Base-by-base conservation (phyloP, 2,329 filamentous ascomycete genomes). In the Cladorrhinum sp. region DNA sequence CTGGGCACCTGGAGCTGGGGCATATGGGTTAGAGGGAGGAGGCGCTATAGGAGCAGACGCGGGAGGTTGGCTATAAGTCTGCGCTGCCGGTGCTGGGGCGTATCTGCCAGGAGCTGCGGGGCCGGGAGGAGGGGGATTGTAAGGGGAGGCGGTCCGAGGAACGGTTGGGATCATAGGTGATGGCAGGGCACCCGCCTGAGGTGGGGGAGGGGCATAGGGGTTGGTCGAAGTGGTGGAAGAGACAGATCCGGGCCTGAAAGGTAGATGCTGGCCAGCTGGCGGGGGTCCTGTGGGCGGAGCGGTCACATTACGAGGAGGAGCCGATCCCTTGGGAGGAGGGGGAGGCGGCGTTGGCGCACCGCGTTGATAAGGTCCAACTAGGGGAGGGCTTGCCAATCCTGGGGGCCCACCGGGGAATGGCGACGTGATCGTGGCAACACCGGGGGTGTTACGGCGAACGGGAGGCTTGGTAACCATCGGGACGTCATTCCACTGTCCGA, bases 401-500 rank as follows among this genome's bases (percentile, higher is more conserved):
- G 78, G 72, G 63, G 78, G 81, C 70, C 90, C 86, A 67, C 84
- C 85, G 1, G 86, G 82, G 78, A 95, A 96, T 8, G 92, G 91
- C 18, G 90, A 85, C n/a, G 81, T 85, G 55, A 92, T 85, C 2
- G 89, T 79, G 55, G 86, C 84, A 20, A 85, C 79, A 58, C 81
- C 86, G 2, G 93, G 92, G 1, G 93, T 97, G 50, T 82, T 81
- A 71, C 88, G 85, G 66, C 93, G 86, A 22, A 88, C 83, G 13
- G 85, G 83, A n/a, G 89, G 82, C 78, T 93, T 91, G 50, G 85
- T 82, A 50, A 98, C 90, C 69, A 96, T 84, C 1, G 95, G 95
- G 55, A 96, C 89, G 74, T 99, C 95, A 68, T 99, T 99, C 95
- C 95, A 99, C 68, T 90, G 89, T 25, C 88, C 85, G 64, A 88